Percentiles rank a stretch among this genome's conserved stretches.
Conservation (phyloP, 1,284 basidiomycete species). For the Puccinia coronata region DNA sequence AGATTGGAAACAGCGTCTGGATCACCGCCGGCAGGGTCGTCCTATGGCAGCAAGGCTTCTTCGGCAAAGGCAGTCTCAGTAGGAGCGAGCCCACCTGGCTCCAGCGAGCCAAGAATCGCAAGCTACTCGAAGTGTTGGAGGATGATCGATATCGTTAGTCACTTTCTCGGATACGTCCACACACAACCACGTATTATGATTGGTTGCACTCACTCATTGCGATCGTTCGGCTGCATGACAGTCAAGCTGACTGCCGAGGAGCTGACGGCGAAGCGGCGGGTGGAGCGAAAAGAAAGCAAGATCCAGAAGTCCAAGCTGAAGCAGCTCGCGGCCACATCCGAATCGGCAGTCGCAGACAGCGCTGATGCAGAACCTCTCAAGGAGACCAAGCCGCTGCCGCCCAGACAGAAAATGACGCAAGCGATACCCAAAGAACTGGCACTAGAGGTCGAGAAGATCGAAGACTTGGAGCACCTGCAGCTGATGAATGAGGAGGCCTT, state of each 20-base stretch:
- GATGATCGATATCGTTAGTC: slow-evolving; percentile 58
- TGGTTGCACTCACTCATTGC: neutral
- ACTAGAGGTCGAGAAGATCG: slow-evolving; percentile 59
- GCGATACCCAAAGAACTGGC: slow-evolving; percentile 51
- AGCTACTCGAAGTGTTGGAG: slow-evolving; percentile 62
- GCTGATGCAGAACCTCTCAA: slow-evolving; percentile 17
- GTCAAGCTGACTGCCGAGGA: slow-evolving; percentile 78
- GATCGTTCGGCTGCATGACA: neutral
- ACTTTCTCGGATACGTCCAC: neutral
- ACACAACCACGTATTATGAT: neutral
- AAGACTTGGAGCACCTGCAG: slow-evolving; percentile 86
- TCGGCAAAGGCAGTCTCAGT: slow-evolving; percentile 91
- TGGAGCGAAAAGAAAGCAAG: slow-evolving; percentile 86
- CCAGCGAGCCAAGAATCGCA: slow-evolving; percentile 65
- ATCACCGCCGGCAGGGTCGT: neutral
- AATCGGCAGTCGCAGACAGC: neutral
- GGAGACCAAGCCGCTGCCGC: slow-evolving; percentile 37
- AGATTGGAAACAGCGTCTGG: slow-evolving; percentile 18
- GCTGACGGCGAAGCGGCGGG: slow-evolving; percentile 76
- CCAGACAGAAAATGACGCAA: neutral
- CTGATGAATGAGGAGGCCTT: slow-evolving; percentile 88
- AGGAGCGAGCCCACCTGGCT: slow-evolving; percentile 94
- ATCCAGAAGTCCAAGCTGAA: slow-evolving; percentile 65
- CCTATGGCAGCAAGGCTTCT: slow-evolving; percentile 90
- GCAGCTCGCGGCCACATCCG: slow-evolving; percentile 63